Conservation (phyloP, 1,139 yeast species). For the Entelexis paramagnoliae region DNA sequence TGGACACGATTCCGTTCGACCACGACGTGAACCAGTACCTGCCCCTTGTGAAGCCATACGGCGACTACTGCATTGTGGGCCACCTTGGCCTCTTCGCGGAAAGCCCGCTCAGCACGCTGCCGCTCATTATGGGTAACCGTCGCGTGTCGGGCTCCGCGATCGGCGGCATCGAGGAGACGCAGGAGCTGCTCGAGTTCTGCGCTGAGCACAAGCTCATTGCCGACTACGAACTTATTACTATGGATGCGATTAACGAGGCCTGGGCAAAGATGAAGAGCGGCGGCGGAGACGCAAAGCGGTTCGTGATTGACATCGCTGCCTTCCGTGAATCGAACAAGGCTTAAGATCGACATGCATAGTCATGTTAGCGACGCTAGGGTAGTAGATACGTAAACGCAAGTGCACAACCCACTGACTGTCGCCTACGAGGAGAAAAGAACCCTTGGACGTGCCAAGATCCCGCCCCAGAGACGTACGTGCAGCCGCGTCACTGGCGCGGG, state of each 20-base stretch:
- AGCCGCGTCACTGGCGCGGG: too few relatives aligned
- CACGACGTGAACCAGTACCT: slow-evolving; percentile 27
- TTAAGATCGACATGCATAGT: background rate
- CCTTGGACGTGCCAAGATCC: too few relatives aligned
- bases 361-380: too few relatives aligned
- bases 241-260: slow-evolving; percentile 21
- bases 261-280: slow-evolving; percentile 18
- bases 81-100: slow-evolving; percentile 17
- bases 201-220: slow-evolving; percentile 23
- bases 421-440: too few relatives aligned
- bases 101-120: slow-evolving; percentile 2
- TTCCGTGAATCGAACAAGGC: slow-evolving; percentile 6
- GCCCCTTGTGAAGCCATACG: slow-evolving; percentile 25
- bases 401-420: too few relatives aligned
- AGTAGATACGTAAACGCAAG: too few relatives aligned
- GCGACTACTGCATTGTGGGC: slow-evolving; percentile 29
- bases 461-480: too few relatives aligned
- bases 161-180: slow-evolving; percentile 24
- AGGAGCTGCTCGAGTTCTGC: slow-evolving; percentile 25
- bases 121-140: slow-evolving; percentile 6
- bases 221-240: slow-evolving; percentile 21
- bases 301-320: slow-evolving; percentile 16
- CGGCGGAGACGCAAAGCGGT: slow-evolving; percentile 21
- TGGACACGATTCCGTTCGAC: slow-evolving; percentile 27
- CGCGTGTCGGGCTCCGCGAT: slow-evolving; percentile 21